phyloP scores from a whole-genome alignment of 2,329 filamentous ascomycete genomes.

The Xylaria sp. region DNA sequence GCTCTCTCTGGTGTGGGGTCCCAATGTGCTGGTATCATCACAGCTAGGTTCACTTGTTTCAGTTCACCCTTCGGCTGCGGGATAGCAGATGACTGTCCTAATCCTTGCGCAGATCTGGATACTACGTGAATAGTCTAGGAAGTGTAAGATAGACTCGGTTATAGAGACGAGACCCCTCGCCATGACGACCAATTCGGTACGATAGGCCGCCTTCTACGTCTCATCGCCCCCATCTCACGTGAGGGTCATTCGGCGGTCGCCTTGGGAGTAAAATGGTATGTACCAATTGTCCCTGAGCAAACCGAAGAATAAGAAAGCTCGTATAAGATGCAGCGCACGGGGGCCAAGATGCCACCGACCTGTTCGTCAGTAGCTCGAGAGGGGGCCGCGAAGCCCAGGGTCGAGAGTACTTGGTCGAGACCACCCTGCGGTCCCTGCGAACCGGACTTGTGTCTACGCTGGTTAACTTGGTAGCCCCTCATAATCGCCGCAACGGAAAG shows the following conservation, averaged over 20 bases:
- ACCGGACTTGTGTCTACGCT: slow-evolving; percentile 7
- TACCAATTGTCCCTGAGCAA: background rate
- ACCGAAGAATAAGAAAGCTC: background rate
- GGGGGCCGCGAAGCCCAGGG: background rate
- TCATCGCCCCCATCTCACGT: slow-evolving; percentile 5
- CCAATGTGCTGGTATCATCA: slow-evolving; percentile 21
- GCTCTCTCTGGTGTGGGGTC: background rate
- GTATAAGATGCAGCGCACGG: slow-evolving; percentile 4
- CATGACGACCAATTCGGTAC: background rate
- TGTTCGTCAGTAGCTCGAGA: slow-evolving; percentile 10
- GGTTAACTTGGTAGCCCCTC: slow-evolving; percentile 1
- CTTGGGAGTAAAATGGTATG: background rate
- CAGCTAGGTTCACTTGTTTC: slow-evolving; percentile 28
- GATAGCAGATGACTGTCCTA: slow-evolving; percentile 17
- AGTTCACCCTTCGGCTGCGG: slow-evolving; percentile 25
- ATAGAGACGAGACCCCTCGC: background rate
- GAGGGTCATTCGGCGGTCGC: background rate
- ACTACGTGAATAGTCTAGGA: slow-evolving; percentile 1
- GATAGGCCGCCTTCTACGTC: slow-evolving; percentile 11
- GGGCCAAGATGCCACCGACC: slow-evolving; percentile 3
- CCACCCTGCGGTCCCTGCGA: slow-evolving; percentile 2
- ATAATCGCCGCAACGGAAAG: slow-evolving; percentile 12
- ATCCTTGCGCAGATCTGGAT: slow-evolving; percentile 31
- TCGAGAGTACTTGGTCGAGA: slow-evolving; percentile 1
- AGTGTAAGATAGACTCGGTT: background rate